A percentile compares a stretch with the other conserved stretches of the same genome.
These are phyloP conservation scores for Colletotrichum scovillei DNA, from an alignment of 2,329 filamentous ascomycete species.

Conservation along the genomic window DNA sequence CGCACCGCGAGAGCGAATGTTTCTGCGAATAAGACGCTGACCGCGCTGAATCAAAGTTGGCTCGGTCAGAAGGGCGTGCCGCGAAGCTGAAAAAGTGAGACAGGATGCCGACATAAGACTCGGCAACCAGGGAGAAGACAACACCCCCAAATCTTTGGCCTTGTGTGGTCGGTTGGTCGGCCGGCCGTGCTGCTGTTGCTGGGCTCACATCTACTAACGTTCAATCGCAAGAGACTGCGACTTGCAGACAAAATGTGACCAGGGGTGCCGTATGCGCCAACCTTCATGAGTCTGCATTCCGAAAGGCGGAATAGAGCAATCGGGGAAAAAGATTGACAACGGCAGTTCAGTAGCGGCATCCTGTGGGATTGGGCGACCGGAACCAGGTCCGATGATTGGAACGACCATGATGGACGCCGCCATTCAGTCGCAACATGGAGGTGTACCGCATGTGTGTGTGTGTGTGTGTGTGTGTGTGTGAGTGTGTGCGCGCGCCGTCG, in stretches of 20 bases:
- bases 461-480: too few species aligned
- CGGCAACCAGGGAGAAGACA: not conserved
- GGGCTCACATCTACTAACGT: not conserved
- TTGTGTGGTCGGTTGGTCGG: not conserved
- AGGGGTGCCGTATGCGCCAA: not conserved
- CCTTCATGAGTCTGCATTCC: slow-evolving; percentile 11
- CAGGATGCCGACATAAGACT: not conserved
- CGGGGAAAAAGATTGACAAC: slow-evolving; percentile 6
- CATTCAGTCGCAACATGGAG: slow-evolving; percentile 7
- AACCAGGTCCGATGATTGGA: slow-evolving; percentile 2
- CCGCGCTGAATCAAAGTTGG: not conserved
- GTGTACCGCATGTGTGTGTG: too few species aligned
- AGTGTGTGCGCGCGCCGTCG: not conserved
- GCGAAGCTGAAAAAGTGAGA: slow-evolving; percentile 20
- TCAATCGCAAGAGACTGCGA: not conserved
- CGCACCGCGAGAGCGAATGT: slow-evolving; percentile 7
- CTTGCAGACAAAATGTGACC: not conserved
- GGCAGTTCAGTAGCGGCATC: slow-evolving; percentile 3
- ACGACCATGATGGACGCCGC: not conserved
- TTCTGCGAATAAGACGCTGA: slow-evolving; percentile 7
- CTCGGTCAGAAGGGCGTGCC: slow-evolving; percentile 1
- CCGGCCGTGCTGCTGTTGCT: too few species aligned
- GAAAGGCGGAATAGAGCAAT: not conserved
- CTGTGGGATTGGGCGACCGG: slow-evolving; percentile 17
- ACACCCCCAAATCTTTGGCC: not conserved